Conservation (phyloP, 371 early-diverging fungal species). For the Mortierella sp. region DNA sequence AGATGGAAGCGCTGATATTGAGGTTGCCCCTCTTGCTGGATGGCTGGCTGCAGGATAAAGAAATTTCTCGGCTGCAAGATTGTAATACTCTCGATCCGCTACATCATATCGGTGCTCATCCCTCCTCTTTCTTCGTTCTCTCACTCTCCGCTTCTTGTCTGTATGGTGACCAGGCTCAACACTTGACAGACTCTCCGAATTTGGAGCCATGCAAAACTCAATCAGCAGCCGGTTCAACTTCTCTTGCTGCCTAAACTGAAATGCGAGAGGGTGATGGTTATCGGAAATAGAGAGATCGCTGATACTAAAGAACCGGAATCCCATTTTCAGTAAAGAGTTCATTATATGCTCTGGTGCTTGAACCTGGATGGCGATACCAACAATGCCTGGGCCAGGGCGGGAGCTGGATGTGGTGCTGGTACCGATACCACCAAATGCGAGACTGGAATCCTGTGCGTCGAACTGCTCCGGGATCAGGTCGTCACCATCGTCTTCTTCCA, state of each 20-base stretch:
- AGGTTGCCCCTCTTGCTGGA: slow-evolving; percentile 14
- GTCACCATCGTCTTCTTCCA: slow-evolving; percentile 5
- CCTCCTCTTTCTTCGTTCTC: background rate
- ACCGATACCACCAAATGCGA: slow-evolving; percentile 52
- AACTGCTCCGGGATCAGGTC: slow-evolving; percentile 12
- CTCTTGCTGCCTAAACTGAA: slow-evolving; percentile 50
- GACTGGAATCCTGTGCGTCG: slow-evolving; percentile 36
- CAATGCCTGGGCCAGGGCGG: slow-evolving; percentile 54
- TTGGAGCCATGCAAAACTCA: slow-evolving; percentile 53
- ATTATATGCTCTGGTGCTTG: slow-evolving; percentile 46
- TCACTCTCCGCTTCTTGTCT: slow-evolving; percentile 3
- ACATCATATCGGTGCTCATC: slow-evolving; percentile 10
- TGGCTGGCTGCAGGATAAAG: slow-evolving; percentile 36
- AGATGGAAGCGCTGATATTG: slow-evolving; percentile 18
- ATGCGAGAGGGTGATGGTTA: slow-evolving; percentile 32
- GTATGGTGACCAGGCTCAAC: background rate
- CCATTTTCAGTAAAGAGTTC: slow-evolving; percentile 36
- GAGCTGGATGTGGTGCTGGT: slow-evolving; percentile 51
- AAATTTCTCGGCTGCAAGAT: slow-evolving; percentile 26
- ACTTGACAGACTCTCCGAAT: background rate
- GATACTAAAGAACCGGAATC: slow-evolving; percentile 51
- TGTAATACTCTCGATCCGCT: slow-evolving; percentile 26
- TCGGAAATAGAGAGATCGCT: slow-evolving; percentile 52
- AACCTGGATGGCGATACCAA: slow-evolving; percentile 50
- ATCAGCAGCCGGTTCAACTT: slow-evolving; percentile 41